Conservation (phyloP, 2,329 filamentous ascomycete species). For the Exophiala calicioides region DNA sequence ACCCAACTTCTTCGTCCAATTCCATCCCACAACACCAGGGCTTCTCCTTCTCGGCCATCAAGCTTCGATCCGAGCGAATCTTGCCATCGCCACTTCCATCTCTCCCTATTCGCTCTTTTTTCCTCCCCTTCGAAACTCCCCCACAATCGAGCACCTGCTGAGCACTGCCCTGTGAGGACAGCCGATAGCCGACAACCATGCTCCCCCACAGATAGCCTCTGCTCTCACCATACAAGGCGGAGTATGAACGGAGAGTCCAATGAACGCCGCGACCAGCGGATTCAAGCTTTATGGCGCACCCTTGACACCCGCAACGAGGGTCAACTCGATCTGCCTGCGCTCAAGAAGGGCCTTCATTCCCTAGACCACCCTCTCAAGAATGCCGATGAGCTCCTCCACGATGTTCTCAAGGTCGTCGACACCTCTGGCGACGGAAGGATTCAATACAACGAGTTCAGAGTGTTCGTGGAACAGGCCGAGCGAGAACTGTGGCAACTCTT, state of each 20-base stretch:
- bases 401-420: constrained; percentile 80
- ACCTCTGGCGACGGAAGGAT: constrained; percentile 86
- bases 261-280: constrained; percentile 75
- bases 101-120: not conserved
- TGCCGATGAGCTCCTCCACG: constrained; percentile 79
- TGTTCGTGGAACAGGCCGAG: constrained; percentile 86
- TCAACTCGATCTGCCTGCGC: constrained; percentile 77
- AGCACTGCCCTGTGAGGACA: constrained; percentile 8
- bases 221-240: constrained; percentile 29
- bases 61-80: not conserved
- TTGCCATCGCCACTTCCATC: not conserved
- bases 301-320: constrained; percentile 76
- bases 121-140: not conserved
- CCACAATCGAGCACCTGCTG: not conserved
- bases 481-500: constrained; percentile 80
- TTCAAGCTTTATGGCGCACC: constrained; percentile 80
- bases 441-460: constrained; percentile 87
- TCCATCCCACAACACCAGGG: not conserved
- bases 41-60: not conserved
- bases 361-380: constrained; percentile 96
- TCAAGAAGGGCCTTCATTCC: constrained; percentile 80
- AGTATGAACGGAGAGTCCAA: constrained; percentile 74
- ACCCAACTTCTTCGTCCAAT: too few relatives aligned
- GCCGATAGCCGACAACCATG: constrained; percentile 19
- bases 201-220: constrained; percentile 29